Base-by-base conservation (phyloP, 164 flowering plant genomes). In the Sedum album region DNA sequence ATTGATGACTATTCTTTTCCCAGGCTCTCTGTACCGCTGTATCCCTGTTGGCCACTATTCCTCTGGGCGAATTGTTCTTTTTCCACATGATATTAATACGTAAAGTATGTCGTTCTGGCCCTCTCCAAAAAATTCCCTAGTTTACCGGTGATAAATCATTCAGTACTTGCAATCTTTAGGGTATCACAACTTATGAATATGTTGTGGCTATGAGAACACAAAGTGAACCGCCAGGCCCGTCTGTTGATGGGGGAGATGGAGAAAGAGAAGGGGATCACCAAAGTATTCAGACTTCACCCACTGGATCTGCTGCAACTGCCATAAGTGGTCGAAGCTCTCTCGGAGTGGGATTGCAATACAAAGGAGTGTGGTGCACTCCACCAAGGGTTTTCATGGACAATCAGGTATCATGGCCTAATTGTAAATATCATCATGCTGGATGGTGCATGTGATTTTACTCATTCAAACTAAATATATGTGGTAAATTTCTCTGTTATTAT, bases 311-410 rank as follows among this genome's bases (percentile, higher is more conserved):
- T 65, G 85, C 85, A 33, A 93, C 98, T 69, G 97, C 88, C 64
- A 44, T 83, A 20, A 91, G 97, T 76, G 92, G 90, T 62, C 81
- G 91, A 85, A 93, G 97, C 72, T 91, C 96, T 55, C 82, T 84
- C 55, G 96, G 95, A 13, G 72, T 80, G 79, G 79, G 90, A 60
- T 74, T 93, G 81, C 98, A 89, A 49, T 79, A 89, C 60, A 91
- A 87, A 78, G 94, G 93, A 67, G 88, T 87, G 74, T 93, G 94
- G 96, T 93, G 98, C 73, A 93, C 97, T 23, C 97, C 98, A 31
- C 97, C 98, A 33, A 84, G 97, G 79, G 83, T 93, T 65, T 93
- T 93, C 71, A 84, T 93, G 88, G 97, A 93, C 66, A 88, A 89
- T 73, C 96, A 82, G 92, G 96, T 92, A 81, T 8, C 42, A 26